Evolutionary conservation across 495 filamentous ascomycete species (phyloP).

Genomic region (Neurospora hispaniola): DNA sequence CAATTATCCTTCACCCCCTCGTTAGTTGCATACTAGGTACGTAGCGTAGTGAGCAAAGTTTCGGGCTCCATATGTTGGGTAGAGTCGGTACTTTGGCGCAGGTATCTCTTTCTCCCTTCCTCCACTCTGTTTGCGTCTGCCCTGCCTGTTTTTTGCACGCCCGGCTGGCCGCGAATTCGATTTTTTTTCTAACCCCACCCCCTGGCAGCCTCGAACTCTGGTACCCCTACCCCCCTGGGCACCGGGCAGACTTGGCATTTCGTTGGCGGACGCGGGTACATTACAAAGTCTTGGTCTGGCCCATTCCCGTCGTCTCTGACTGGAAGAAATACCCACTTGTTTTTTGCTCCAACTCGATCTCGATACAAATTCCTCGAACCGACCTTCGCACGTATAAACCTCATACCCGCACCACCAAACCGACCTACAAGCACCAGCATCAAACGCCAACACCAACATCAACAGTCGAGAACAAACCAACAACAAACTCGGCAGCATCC

Average conservation of each 20-base stretch:
- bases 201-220: conserved; percentile 4
- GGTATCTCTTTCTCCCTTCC: background rate
- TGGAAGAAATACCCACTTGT: background rate
- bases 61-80: background rate
- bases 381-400: background rate
- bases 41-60: too few species aligned
- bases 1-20: background rate
- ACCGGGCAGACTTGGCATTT: background rate
- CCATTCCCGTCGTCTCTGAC: conserved; percentile 3
- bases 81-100: background rate
- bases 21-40: background rate
- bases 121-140: background rate
- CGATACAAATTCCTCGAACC: background rate
- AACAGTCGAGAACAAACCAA: background rate
- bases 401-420: background rate
- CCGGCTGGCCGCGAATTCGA: background rate
- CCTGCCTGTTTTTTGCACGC: background rate
- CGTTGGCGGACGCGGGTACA: conserved; percentile 5
- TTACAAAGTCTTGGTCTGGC: conserved; percentile 15
- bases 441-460: background rate
- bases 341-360: background rate
- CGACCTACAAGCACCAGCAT: background rate
- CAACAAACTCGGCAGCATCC: conserved; percentile 1
- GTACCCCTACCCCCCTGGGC: conserved; percentile 1
- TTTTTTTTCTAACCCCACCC: background rate